phyloP scores from a whole-genome alignment of 768 basidiomycete genomes.

The Amanita rubescens region DNA sequence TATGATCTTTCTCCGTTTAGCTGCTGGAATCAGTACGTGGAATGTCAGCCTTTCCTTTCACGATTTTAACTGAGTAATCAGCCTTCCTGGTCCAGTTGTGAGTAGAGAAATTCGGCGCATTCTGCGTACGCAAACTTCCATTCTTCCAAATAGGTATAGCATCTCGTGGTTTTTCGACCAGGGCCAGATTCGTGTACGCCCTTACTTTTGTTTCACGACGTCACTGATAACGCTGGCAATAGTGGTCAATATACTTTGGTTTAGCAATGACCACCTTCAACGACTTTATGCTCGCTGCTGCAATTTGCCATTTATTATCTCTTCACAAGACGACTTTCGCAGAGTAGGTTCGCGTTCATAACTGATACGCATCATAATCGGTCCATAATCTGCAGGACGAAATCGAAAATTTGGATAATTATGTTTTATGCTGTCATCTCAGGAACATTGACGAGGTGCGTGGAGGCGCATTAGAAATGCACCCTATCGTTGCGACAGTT shows the following conservation, averaged over 20 bases:
- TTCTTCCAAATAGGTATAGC: not conserved
- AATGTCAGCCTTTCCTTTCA: not conserved
- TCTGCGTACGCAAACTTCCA: not conserved
- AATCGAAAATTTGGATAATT: slow-evolving; percentile 14
- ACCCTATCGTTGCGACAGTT: not conserved
- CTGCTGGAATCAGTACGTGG: not conserved
- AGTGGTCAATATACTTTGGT: not conserved
- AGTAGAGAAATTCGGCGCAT: not conserved
- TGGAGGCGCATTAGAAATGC: not conserved
- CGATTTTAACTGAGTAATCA: not conserved
- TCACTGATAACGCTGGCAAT: not conserved
- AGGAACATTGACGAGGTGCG: slow-evolving; percentile 15
- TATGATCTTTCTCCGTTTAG: not conserved
- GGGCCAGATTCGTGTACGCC: not conserved
- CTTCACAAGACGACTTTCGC: not conserved
- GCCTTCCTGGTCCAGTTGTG: not conserved
- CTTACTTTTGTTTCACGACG: not conserved
- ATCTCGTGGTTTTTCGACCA: not conserved
- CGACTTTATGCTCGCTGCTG: not conserved
- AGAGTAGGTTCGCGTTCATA: not conserved
- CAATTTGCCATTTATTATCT: not conserved
- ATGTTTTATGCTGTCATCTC: slow-evolving; percentile 15
- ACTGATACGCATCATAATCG: too few relatives aligned
- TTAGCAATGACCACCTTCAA: not conserved
- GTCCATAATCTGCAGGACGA: slow-evolving; percentile 8